Base-by-base conservation (phyloP, 495 filamentous ascomycete genomes). In the Penicillium argentinense region DNA sequence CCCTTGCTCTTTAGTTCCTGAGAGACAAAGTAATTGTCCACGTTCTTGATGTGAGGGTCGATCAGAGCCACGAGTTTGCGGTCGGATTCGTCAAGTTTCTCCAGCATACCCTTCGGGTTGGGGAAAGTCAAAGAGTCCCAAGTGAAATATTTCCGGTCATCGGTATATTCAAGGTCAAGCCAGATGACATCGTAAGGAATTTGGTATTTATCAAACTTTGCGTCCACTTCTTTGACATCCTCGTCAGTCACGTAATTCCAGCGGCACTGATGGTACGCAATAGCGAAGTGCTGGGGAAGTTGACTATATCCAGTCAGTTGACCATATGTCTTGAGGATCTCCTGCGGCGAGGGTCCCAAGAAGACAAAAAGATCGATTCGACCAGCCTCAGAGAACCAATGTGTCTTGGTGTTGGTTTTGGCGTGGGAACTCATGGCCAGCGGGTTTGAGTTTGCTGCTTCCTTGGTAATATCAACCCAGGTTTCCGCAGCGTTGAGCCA, bases 231-330 rank as follows among this genome's bases (percentile, higher is more conserved):
- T 63, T 87, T 92, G 47, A 98, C 90, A 66, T 98, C 93, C 45
- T 96, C 89, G 55, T 97, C 91, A 2, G 88, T 95, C 51, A 96
- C 82, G 62, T 98, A 98, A 70, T 98, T 98, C 93, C 93, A 98
- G 53, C 93, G 85, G 66, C 93, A 97, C 63, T 98, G 93, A 58
- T 98, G 93, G 63, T 98, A 96, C 9, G 77, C 93, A 47, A 97
- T 82, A 4, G 92, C 79, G 56, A 97, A 98, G 45, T 89, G 83
- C 59, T 95, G 88, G 4, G 93, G 93, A 53, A 98, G 79, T 45
- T 89, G 80, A 18, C 89, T 91, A 53, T 83, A 91, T n/a, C 93
- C 93, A 4, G 95, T 97, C n/a, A 97, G 83, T 62, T 95, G 87
- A 36, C 81, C 83, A 64, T 96, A 98, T 5, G 80, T 79, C 43